phyloP scores from a whole-genome alignment of 805 yeast genomes.

The Brettanomyces anomalus region DNA sequence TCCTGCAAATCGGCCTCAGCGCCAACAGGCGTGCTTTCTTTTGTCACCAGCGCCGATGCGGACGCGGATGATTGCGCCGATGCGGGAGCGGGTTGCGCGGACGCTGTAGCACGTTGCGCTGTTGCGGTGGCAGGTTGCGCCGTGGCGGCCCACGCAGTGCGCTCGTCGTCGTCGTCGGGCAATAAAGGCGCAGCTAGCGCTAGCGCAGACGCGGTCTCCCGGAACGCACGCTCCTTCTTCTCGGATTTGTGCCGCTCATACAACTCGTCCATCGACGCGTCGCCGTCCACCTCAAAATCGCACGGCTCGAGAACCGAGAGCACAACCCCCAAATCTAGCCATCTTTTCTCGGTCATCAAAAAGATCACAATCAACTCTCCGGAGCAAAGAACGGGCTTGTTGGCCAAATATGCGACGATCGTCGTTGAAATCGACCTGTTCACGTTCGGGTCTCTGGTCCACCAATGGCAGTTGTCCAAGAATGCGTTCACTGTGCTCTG shows the following conservation, averaged over 20 bases:
- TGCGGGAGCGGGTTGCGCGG: neutral
- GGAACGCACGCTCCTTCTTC: conserved; percentile 45
- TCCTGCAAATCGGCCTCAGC: too few species aligned
- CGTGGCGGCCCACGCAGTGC: conserved; percentile 1
- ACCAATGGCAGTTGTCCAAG: conserved; percentile 51
- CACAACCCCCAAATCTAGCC: conserved; percentile 54
- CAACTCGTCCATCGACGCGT: conserved; percentile 30
- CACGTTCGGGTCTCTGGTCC: conserved; percentile 28
- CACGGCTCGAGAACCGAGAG: conserved; percentile 49
- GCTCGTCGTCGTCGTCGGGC: conserved; percentile 48
- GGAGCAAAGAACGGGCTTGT: neutral
- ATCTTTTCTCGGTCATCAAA: conserved; percentile 54
- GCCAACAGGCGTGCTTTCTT: neutral
- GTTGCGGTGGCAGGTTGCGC: conserved; percentile 4
- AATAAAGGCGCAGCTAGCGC: conserved; percentile 82
- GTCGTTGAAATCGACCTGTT: conserved; percentile 4
- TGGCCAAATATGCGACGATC: neutral
- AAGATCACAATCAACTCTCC: conserved; percentile 22
- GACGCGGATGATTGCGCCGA: conserved; percentile 4
- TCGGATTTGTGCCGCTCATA: conserved; percentile 37
- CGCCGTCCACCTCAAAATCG: conserved; percentile 13
- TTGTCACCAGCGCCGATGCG: too few species aligned
- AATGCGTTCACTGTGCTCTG: conserved; percentile 40
- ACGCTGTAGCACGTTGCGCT: neutral
- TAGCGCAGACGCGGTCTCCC: conserved; percentile 66